Conservation (phyloP, 1,139 yeast species). For the Yamadazyma spencermartinsiae region DNA sequence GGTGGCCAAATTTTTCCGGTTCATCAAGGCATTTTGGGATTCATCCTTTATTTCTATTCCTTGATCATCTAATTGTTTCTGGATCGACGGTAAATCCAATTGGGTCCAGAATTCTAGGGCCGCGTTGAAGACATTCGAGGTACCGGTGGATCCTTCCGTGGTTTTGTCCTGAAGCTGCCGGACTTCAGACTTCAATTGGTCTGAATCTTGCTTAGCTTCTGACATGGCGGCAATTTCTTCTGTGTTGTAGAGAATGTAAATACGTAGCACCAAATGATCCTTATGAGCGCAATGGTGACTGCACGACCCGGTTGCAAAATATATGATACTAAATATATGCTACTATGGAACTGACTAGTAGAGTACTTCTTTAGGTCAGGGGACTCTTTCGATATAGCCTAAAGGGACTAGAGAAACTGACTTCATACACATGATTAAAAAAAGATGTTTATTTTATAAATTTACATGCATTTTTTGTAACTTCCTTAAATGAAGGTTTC, state of each 20-base stretch:
- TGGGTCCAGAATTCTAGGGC: slow-evolving; percentile 81
- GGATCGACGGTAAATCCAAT: slow-evolving; percentile 67
- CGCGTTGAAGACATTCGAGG: slow-evolving; percentile 27
- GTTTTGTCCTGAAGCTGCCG: background rate
- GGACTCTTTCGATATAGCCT: no score
- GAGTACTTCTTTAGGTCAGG: background rate
- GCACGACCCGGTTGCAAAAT: background rate
- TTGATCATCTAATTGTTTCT: slow-evolving; percentile 69
- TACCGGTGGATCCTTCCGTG: background rate
- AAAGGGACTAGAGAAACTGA: no score
- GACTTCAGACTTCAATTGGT: background rate
- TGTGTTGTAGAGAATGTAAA: background rate
- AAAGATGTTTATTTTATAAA: slow-evolving; percentile 1
- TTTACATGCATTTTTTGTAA: slow-evolving; percentile 18
- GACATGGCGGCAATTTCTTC: background rate
- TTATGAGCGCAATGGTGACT: background rate
- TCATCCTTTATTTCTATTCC: slow-evolving; percentile 71
- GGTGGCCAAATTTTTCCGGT: slow-evolving; percentile 74
- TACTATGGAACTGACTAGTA: background rate
- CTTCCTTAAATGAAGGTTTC: slow-evolving; percentile 87
- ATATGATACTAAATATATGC: background rate
- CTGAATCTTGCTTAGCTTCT: background rate
- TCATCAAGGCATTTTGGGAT: slow-evolving; percentile 64
- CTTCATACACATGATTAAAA: no score
- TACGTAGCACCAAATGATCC: background rate